Evolutionary conservation across 2,329 filamentous ascomycete genomes (phyloP).

Genomic region (Aspergillus puulaauensis): DNA sequence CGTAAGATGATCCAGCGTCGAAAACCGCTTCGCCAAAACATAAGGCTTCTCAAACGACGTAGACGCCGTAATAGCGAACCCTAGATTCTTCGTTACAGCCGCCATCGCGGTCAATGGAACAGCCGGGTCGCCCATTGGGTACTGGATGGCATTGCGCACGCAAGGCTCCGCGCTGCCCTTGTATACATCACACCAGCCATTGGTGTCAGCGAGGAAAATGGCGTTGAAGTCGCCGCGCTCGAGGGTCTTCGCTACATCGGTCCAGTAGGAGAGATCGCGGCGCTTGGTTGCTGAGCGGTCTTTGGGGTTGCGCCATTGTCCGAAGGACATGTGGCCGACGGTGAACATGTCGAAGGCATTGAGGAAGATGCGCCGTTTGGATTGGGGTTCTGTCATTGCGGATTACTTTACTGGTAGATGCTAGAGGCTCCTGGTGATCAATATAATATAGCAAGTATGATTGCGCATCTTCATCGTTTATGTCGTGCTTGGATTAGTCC

Average conservation of each 20-base stretch:
- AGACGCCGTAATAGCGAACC: conserved; percentile 63
- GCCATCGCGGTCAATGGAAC: conserved; percentile 67
- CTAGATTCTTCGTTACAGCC: conserved; percentile 63
- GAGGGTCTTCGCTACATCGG: conserved; percentile 62
- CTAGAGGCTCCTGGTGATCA: too few species aligned
- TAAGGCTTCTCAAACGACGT: conserved; percentile 65
- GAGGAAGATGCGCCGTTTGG: conserved; percentile 57
- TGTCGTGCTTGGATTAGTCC: too few species aligned
- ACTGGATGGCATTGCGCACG: conserved; percentile 62
- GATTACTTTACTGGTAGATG: too few species aligned
- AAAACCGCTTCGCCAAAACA: conserved; percentile 61
- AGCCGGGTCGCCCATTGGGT: conserved; percentile 64
- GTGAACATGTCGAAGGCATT: conserved; percentile 69
- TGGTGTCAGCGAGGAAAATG: conserved; percentile 66
- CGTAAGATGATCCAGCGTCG: conserved; percentile 62
- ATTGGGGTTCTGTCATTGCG: too few species aligned
- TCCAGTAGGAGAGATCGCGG: conserved; percentile 62
- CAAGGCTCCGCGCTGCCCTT: conserved; percentile 60
- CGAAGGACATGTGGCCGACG: conserved; percentile 63
- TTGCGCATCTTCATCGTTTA: too few species aligned
- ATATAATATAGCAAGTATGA: too few species aligned
- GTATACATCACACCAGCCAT: conserved; percentile 64
- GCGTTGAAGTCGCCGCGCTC: conserved; percentile 64
- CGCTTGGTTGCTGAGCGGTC: conserved; percentile 61
- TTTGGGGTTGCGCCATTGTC: conserved; percentile 67